Conservation (phyloP, 192 early-diverging fungal species). For the Dissophora ornata region DNA sequence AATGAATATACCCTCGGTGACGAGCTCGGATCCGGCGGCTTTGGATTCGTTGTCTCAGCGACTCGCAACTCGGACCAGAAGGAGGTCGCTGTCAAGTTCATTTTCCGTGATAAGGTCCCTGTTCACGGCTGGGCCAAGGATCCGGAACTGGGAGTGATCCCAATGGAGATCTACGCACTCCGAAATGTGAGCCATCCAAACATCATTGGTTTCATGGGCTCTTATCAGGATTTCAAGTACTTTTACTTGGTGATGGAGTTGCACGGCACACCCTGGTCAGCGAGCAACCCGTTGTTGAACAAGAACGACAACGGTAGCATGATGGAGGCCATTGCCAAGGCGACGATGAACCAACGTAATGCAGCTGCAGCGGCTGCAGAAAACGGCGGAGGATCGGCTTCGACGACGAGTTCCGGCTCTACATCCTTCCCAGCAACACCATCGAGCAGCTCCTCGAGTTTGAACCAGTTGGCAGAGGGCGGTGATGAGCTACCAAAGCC, state of each 20-base stretch:
- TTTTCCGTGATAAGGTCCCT: slow-evolving; percentile 66
- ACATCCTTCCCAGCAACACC: slow-evolving; percentile 31
- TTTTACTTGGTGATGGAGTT: slow-evolving; percentile 71
- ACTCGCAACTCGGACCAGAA: slow-evolving; percentile 57
- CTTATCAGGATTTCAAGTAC: slow-evolving; percentile 57
- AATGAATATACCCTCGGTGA: slow-evolving; percentile 58
- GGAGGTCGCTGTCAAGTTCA: slow-evolving; percentile 83
- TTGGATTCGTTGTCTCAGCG: slow-evolving; percentile 75
- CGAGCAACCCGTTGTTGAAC: slow-evolving; percentile 36
- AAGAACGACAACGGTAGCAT: slow-evolving; percentile 12
- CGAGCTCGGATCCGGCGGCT: slow-evolving; percentile 76
- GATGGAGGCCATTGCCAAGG: slow-evolving; percentile 44
- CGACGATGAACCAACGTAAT: slow-evolving; percentile 29
- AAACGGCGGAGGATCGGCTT: slow-evolving; percentile 14
- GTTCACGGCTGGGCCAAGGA: slow-evolving; percentile 61
- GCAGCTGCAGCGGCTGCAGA: slow-evolving; percentile 1
- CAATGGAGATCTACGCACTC: slow-evolving; percentile 67
- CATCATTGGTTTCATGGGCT: slow-evolving; percentile 71
- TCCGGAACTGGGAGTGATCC: slow-evolving; percentile 57
- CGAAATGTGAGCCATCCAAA: slow-evolving; percentile 66
- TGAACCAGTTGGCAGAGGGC: slow-evolving; percentile 33
- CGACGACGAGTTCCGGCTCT: slow-evolving; percentile 38
- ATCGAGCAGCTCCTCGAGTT: slow-evolving; percentile 30
- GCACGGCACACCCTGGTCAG: slow-evolving; percentile 66
- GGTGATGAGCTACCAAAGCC: slow-evolving; percentile 29